Evolutionary conservation across 2,329 filamentous ascomycete genomes (phyloP).

Genomic region (Trichothecium roseum): DNA sequence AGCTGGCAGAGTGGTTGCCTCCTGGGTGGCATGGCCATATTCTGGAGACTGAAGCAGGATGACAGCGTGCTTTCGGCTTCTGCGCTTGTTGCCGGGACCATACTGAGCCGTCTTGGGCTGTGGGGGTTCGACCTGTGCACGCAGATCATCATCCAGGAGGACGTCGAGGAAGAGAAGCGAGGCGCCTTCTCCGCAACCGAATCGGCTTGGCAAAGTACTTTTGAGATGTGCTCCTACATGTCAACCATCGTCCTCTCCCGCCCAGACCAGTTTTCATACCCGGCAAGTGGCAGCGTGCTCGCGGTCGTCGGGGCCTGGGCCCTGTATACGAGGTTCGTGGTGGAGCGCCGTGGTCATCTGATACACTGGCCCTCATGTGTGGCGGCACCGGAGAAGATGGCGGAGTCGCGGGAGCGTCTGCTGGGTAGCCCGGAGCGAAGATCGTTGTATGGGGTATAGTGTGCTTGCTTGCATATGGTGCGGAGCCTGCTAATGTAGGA

Average conservation of each 20-base stretch:
- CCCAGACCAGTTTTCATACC: constrained; percentile 46
- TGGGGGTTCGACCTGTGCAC: constrained; percentile 52
- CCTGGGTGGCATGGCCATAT: constrained; percentile 29
- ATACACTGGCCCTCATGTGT: constrained; percentile 3
- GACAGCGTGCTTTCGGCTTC: constrained; percentile 26
- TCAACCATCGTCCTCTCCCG: constrained; percentile 54
- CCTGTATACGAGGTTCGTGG: constrained; percentile 3
- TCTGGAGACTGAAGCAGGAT: constrained; percentile 20
- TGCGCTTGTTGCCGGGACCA: constrained; percentile 37
- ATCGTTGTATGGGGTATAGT: no score
- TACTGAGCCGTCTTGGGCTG: constrained; percentile 48
- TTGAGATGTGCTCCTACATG: constrained; percentile 57
- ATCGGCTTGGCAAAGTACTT: constrained; percentile 56
- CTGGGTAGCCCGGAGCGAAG: no score
- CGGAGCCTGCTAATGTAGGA: no score
- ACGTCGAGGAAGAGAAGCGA: constrained; percentile 43
- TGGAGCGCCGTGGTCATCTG: constrained; percentile 4
- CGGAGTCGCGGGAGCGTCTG: no score
- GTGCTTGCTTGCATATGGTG: no score
- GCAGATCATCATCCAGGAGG: constrained; percentile 53
- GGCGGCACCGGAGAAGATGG: no score
- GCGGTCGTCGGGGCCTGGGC: constrained; percentile 1
- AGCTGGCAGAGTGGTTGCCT: constrained; percentile 56
- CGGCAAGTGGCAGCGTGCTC: constrained; percentile 1
- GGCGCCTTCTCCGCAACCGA: constrained; percentile 61